phyloP scores from a whole-genome alignment of 2,329 filamentous ascomycete genomes.

The Saccharata proteae region DNA sequence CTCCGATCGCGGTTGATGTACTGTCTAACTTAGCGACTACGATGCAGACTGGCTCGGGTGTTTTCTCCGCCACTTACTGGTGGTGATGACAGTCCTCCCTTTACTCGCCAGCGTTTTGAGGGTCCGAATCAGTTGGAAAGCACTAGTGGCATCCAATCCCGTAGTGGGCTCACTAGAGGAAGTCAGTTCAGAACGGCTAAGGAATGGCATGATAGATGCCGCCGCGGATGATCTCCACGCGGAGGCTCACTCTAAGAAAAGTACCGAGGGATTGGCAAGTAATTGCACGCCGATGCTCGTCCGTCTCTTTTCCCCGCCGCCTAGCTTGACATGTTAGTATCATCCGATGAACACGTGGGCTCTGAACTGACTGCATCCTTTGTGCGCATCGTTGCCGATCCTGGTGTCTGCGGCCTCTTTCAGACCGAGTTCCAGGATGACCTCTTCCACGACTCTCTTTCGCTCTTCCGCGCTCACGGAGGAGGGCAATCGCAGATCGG shows the following conservation, averaged over 20 bases:
- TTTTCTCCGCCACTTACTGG: slow-evolving; percentile 26
- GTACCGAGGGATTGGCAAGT: slow-evolving; percentile 63
- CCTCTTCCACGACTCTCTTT: slow-evolving; percentile 56
- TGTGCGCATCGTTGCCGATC: slow-evolving; percentile 58
- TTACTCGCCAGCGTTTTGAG: slow-evolving; percentile 55
- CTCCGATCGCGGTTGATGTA: slow-evolving; percentile 67
- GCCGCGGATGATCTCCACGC: too few species aligned
- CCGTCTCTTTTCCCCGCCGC: slow-evolving; percentile 66
- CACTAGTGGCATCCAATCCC: slow-evolving; percentile 64
- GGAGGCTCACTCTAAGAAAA: slow-evolving; percentile 70
- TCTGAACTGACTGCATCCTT: slow-evolving; percentile 66
- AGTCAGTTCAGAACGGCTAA: slow-evolving; percentile 1
- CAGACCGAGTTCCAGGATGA: slow-evolving; percentile 61
- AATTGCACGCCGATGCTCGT: slow-evolving; percentile 69
- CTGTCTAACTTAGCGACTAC: slow-evolving; percentile 5
- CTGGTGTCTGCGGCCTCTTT: slow-evolving; percentile 67
- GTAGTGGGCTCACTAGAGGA: slow-evolving; percentile 58
- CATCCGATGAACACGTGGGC: too few species aligned
- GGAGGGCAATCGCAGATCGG: slow-evolving; percentile 56
- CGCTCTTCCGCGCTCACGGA: slow-evolving; percentile 49
- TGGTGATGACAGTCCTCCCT: slow-evolving; percentile 59
- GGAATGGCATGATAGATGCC: background rate
- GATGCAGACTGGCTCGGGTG: slow-evolving; percentile 1
- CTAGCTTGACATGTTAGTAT: too few species aligned
- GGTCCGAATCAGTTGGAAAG: slow-evolving; percentile 60